Conservation (phyloP, 1,284 basidiomycete genomes). For the Cryptococcus maquisensis region DNA sequence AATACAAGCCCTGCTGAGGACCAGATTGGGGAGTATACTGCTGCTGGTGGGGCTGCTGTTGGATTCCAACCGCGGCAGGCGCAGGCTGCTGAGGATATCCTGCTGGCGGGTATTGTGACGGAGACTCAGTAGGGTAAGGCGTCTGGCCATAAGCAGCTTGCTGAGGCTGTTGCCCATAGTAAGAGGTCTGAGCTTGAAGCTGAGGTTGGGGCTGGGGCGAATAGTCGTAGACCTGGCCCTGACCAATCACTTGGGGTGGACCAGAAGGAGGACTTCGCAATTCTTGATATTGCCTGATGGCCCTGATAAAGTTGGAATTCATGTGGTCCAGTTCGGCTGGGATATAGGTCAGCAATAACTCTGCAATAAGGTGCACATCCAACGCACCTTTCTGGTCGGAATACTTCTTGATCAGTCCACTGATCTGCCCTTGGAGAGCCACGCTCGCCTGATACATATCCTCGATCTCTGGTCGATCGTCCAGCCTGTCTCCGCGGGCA, state of each 20-base stretch:
- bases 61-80: neutral
- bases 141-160: conserved; percentile 19
- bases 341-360: conserved; percentile 3
- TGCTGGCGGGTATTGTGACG: conserved; percentile 3
- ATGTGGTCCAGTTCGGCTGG: conserved; percentile 50
- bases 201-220: conserved; percentile 15
- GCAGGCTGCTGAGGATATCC: conserved; percentile 4
- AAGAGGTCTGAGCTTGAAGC: conserved; percentile 12
- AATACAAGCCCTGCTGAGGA: conserved; percentile 20
- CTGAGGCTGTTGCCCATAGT: conserved; percentile 21
- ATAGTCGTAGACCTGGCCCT: conserved; percentile 11
- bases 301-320: conserved; percentile 47
- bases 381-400: conserved; percentile 79
- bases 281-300: conserved; percentile 47
- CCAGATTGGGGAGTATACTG: conserved; percentile 11
- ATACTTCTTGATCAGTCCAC: conserved; percentile 95
- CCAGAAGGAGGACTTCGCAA: conserved; percentile 33
- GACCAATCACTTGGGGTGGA: conserved; percentile 23
- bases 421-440: conserved; percentile 85
- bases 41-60: conserved; percentile 10
- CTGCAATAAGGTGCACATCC: neutral
- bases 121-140: conserved; percentile 6
- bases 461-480: conserved; percentile 92
- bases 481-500: conserved; percentile 70
- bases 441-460: conserved; percentile 89